Percentiles rank a stretch among this genome's conserved stretches.
Conservation (phyloP, 2,329 filamentous ascomycete genomes). For the Aspergillus sp. region DNA sequence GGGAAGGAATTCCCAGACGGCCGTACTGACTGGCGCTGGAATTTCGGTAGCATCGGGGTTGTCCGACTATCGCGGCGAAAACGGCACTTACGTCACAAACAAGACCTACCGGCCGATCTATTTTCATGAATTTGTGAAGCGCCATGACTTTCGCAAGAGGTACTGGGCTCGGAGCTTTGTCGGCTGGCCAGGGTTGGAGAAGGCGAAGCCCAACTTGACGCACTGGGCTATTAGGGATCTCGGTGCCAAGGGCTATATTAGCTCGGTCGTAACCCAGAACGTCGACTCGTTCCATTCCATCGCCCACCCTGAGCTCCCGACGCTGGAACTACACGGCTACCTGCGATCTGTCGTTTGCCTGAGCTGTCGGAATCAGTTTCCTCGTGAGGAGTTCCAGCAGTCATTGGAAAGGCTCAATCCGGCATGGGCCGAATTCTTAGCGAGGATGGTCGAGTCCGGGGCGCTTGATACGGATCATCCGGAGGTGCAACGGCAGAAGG, state of each 20-base stretch:
- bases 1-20: conserved; percentile 55
- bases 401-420: conserved; percentile 79
- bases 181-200: conserved; percentile 80
- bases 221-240: conserved; percentile 77
- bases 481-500: conserved; percentile 63
- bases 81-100: conserved; percentile 91
- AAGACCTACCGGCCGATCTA: conserved; percentile 89
- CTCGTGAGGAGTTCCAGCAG: conserved; percentile 72
- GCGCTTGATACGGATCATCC: conserved; percentile 77
- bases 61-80: conserved; percentile 84
- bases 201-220: conserved; percentile 73
- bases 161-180: conserved; percentile 97
- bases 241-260: conserved; percentile 69
- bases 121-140: conserved; percentile 80
- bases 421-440: conserved; percentile 75
- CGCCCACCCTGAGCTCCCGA: conserved; percentile 72
- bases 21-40: conserved; percentile 77
- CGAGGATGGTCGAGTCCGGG: conserved; percentile 68
- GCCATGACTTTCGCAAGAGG: conserved; percentile 80
- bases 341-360: conserved; percentile 78
- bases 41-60: conserved; percentile 91
- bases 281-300: conserved; percentile 88
- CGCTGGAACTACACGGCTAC: conserved; percentile 88
- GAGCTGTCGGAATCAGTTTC: conserved; percentile 70
- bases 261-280: conserved; percentile 86